phyloP scores from a whole-genome alignment of 108 stramenopile species.

The Pseudonitzschia pungens region DNA sequence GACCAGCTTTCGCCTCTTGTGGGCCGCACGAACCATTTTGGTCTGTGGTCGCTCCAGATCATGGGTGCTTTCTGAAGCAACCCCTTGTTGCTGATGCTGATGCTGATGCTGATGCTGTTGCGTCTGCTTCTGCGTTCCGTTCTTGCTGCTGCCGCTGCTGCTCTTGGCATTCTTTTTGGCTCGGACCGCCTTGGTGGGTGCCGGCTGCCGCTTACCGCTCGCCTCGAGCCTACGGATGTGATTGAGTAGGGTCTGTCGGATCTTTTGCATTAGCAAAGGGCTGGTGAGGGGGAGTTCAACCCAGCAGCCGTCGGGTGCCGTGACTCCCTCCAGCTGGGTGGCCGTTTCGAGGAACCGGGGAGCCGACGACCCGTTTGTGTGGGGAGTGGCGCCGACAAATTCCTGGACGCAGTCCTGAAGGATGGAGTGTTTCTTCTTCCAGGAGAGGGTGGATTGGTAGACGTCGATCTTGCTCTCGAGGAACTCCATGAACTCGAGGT shows the following conservation, averaged over 20 bases:
- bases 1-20: not conserved
- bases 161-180: not conserved
- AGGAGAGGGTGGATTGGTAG: conserved; percentile 1
- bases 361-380: not conserved
- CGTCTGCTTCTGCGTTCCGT: not conserved
- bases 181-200: not conserved
- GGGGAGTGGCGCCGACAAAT: not conserved
- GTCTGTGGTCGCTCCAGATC: too few relatives aligned
- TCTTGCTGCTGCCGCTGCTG: not conserved
- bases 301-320: conserved; percentile 9
- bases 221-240: conserved; percentile 1
- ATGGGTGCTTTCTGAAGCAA: too few relatives aligned
- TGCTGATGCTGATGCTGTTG: not conserved
- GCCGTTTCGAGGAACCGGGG: not conserved
- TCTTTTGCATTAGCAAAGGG: conserved; percentile 6
- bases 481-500: conserved; percentile 12
- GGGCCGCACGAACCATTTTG: not conserved
- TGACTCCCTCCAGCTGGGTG: conserved; percentile 1
- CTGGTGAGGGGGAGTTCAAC: not conserved
- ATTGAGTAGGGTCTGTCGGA: not conserved
- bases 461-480: conserved; percentile 11
- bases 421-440: conserved; percentile 13
- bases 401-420: not conserved
- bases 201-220: conserved; percentile 2
- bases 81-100: not conserved